Evolutionary conservation across 345 rosid genomes (phyloP).

Genomic region (Eucalyptus globulus): DNA sequence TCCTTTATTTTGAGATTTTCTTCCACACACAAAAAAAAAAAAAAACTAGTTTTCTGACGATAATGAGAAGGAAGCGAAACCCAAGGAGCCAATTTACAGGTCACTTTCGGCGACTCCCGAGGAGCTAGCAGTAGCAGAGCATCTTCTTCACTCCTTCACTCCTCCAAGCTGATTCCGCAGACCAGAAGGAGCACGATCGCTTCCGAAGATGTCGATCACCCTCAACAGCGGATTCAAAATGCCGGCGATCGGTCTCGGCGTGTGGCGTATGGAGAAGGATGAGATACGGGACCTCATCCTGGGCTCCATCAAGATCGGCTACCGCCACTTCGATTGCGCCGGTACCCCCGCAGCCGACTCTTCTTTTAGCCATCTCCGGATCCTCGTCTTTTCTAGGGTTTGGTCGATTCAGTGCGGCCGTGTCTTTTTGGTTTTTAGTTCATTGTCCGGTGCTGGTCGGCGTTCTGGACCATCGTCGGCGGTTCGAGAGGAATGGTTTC

Average conservation of each 20-base stretch:
- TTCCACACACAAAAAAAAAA: too few relatives aligned
- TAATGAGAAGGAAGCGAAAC: neutral
- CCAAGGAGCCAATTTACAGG: neutral
- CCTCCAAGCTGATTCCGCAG: neutral
- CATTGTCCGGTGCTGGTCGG: too few relatives aligned
- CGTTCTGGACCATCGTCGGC: neutral
- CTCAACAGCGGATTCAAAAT: conserved; percentile 70
- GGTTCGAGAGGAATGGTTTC: neutral
- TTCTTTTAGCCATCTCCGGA: neutral
- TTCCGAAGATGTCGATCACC: conserved; percentile 37
- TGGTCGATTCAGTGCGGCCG: neutral
- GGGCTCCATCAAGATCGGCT: conserved; percentile 72
- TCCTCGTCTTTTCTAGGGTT: neutral
- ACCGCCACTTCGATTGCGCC: conserved; percentile 92
- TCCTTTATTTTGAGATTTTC: neutral
- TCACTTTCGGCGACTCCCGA: neutral
- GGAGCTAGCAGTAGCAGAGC: neutral
- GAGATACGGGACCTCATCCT: conserved; percentile 53
- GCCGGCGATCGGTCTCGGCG: conserved; percentile 75
- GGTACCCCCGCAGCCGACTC: conserved; percentile 9
- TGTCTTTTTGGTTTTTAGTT: neutral
- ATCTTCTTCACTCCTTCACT: neutral
- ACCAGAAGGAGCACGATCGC: neutral
- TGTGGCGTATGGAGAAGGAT: conserved; percentile 77
- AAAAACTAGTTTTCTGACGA: neutral